A percentile compares a stretch with the other conserved stretches of the same genome.
phyloP scores from a whole-genome alignment of 192 early-diverging fungal species.

The Mortierella antarctica region DNA sequence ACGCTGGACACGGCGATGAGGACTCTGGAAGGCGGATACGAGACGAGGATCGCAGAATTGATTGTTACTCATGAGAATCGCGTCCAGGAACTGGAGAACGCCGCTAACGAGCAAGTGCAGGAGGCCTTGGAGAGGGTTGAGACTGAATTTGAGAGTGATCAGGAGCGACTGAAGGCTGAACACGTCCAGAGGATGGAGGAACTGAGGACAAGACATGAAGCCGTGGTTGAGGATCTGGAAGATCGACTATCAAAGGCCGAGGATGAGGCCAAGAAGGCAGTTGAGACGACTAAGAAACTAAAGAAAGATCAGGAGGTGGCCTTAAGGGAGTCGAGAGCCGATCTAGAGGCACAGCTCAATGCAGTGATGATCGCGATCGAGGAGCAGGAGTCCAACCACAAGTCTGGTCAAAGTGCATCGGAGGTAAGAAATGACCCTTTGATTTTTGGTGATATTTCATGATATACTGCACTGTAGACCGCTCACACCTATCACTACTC shows the following conservation, averaged over 20 bases:
- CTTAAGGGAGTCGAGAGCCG: constrained; percentile 9
- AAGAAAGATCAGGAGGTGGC: constrained; percentile 10
- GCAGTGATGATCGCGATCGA: constrained; percentile 15
- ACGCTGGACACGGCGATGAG: constrained; percentile 13
- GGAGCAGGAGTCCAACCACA: background rate
- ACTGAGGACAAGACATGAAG: constrained; percentile 15
- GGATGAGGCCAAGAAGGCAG: constrained; percentile 6
- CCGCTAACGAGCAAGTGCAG: constrained; percentile 38
- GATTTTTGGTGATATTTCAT: background rate
- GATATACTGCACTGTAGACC: background rate
- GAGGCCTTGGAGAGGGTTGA: constrained; percentile 42
- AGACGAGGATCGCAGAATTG: constrained; percentile 44
- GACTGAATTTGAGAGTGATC: constrained; percentile 38
- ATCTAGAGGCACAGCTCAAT: constrained; percentile 17
- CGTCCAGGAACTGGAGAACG: constrained; percentile 35
- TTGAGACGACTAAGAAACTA: background rate
- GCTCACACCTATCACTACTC: no score
- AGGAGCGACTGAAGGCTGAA: constrained; percentile 11
- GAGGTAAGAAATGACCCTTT: constrained; percentile 9
- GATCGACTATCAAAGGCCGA: constrained; percentile 23
- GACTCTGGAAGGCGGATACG: constrained; percentile 16
- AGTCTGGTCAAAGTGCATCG: background rate
- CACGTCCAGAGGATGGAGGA: constrained; percentile 7
- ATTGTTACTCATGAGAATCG: constrained; percentile 39
- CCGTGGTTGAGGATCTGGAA: constrained; percentile 11